Percentiles rank a stretch among this genome's conserved stretches.
These are phyloP conservation scores for Saccharomycopsis babjevae DNA, from an alignment of 805 yeast species.

Conservation along the genomic window DNA sequence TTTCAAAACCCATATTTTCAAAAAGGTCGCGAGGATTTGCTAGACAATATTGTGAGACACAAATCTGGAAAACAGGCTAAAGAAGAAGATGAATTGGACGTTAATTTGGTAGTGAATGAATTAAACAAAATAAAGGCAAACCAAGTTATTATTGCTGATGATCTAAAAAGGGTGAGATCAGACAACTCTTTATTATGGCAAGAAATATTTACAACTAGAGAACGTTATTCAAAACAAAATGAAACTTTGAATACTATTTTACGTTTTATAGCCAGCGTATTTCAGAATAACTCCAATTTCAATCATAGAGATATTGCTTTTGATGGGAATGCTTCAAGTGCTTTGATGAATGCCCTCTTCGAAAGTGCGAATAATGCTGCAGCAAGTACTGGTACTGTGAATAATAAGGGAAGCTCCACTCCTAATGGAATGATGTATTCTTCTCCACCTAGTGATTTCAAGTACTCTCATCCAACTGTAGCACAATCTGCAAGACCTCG, in stretches of 20 bases:
- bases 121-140: constrained; percentile 66
- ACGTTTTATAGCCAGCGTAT: constrained; percentile 72
- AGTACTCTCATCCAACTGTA: neutral
- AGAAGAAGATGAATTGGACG: constrained; percentile 29
- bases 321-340: constrained; percentile 2
- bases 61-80: constrained; percentile 19
- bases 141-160: constrained; percentile 76
- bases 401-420: neutral
- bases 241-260: constrained; percentile 82
- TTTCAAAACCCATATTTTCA: constrained; percentile 77
- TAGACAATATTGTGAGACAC: constrained; percentile 76
- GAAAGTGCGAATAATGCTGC: constrained; percentile 6
- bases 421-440: neutral
- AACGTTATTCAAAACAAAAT: constrained; percentile 75
- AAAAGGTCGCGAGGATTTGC: constrained; percentile 68
- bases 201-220: constrained; percentile 74
- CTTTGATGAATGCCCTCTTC: constrained; percentile 8
- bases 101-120: constrained; percentile 52
- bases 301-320: constrained; percentile 11
- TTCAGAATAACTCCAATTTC: constrained; percentile 9
- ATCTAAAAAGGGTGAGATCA: constrained; percentile 67
- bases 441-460: neutral
- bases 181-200: constrained; percentile 91
- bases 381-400: neutral
- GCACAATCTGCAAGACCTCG: constrained; percentile 3